Evolutionary conservation across 139 green algal species (phyloP).

Genomic region (Parachlorella kessleri): DNA sequence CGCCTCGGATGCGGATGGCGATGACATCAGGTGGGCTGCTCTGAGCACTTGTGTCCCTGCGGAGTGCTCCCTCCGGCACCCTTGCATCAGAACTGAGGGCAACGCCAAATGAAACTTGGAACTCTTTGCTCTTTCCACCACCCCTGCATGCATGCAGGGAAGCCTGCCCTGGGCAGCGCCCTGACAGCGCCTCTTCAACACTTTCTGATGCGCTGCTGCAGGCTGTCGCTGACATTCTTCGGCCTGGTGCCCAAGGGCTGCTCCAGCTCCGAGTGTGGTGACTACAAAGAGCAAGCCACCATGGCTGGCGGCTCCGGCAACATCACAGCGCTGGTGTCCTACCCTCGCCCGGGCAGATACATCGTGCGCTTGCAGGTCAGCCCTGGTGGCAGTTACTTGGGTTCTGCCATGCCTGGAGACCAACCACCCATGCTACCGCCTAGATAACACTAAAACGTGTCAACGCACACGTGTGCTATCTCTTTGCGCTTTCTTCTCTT

Average conservation of each 20-base stretch:
- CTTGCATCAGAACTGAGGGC: background rate
- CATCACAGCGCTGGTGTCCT: background rate
- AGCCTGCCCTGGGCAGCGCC: background rate
- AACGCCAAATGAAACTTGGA: background rate
- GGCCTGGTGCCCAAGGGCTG: slow-evolving; percentile 6
- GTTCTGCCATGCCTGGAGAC: too few species aligned
- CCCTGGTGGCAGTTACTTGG: too few species aligned
- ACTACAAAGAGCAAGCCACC: background rate
- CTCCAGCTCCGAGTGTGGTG: slow-evolving; percentile 5
- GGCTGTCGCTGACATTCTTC: background rate
- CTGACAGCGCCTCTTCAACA: background rate
- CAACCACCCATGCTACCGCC: too few species aligned
- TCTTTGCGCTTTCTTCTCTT: too few species aligned
- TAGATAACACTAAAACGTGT: too few species aligned
- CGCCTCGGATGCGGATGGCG: background rate
- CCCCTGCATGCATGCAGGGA: background rate
- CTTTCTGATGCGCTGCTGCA: background rate
- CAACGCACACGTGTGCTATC: too few species aligned
- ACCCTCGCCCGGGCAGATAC: slow-evolving; percentile 36
- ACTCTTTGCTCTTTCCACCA: background rate
- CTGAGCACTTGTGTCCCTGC: background rate
- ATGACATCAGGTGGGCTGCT: background rate
- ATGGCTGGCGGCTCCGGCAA: background rate
- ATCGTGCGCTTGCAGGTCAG: slow-evolving; percentile 45
- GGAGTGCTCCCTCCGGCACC: background rate